Conservation (phyloP, 768 basidiomycete genomes). For the Floccularia luteovirens region DNA sequence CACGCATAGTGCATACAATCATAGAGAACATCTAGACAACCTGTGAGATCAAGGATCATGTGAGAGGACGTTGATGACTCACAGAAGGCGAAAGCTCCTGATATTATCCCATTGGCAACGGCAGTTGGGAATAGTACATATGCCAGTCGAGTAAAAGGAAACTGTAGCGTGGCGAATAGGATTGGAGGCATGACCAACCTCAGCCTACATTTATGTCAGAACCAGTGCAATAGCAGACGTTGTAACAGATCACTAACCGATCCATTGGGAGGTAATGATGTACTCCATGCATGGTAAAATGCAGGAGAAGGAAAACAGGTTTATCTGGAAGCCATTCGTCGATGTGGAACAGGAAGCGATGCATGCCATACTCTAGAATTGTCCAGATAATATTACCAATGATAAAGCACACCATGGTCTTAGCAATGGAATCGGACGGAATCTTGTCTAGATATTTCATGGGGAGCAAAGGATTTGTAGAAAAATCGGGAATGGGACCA, state of each 20-base stretch:
- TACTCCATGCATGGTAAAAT: slow-evolving; percentile 91
- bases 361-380: slow-evolving; percentile 83
- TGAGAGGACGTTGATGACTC: slow-evolving; percentile 15
- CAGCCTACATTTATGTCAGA: slow-evolving; percentile 35
- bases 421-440: slow-evolving; percentile 41
- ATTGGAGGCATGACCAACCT: slow-evolving; percentile 96
- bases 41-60: background rate
- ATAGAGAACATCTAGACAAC: slow-evolving; percentile 61
- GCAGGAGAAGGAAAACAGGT: slow-evolving; percentile 71
- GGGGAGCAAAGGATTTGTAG: slow-evolving; percentile 47
- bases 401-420: slow-evolving; percentile 65
- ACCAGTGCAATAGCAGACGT: background rate
- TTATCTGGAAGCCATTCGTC: slow-evolving; percentile 83
- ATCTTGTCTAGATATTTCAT: slow-evolving; percentile 37
- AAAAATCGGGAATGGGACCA: slow-evolving; percentile 58
- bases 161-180: slow-evolving; percentile 68
- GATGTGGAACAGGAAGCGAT: slow-evolving; percentile 97
- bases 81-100: slow-evolving; percentile 79
- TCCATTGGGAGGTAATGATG: slow-evolving; percentile 99
- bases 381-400: slow-evolving; percentile 92
- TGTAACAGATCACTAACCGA: slow-evolving; percentile 36
- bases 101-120: slow-evolving; percentile 86
- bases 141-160: slow-evolving; percentile 83
- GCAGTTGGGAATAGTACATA: slow-evolving; percentile 76
- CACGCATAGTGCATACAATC: slow-evolving; percentile 92